A percentile compares a stretch with the other conserved stretches of the same genome.
Evolutionary conservation across 2,329 filamentous ascomycete genomes (phyloP).

Genomic region (Monascus ruber): DNA sequence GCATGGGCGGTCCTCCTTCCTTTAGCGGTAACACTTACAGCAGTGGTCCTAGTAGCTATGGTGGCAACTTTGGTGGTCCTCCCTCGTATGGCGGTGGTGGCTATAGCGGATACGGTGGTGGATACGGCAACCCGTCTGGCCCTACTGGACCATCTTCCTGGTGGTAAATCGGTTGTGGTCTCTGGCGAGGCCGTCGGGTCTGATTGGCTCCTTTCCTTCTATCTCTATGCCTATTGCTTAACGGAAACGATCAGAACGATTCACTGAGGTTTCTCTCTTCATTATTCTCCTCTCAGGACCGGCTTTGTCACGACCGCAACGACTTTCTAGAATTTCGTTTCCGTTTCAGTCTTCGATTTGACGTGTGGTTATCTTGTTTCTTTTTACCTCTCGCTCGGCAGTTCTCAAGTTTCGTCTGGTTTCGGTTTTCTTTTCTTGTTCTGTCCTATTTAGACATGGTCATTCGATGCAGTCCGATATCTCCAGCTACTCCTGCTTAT

Average conservation of each 20-base stretch:
- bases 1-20: conserved; percentile 25
- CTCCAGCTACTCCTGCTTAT: conserved; percentile 18
- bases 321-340: conserved; percentile 22
- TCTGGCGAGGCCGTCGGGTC: conserved; percentile 29
- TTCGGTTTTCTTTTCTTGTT: conserved; percentile 19
- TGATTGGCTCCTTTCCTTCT: conserved; percentile 25
- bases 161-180: conserved; percentile 38
- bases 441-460: conserved; percentile 24
- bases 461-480: conserved; percentile 29
- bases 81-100: conserved; percentile 17
- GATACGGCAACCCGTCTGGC: conserved; percentile 39
- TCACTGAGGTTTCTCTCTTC: conserved; percentile 15
- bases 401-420: conserved; percentile 12
- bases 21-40: conserved; percentile 18
- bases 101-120: conserved; percentile 18
- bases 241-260: conserved; percentile 30
- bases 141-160: conserved; percentile 40
- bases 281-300: conserved; percentile 21
- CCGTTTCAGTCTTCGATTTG: conserved; percentile 7
- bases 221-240: conserved; percentile 17
- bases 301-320: conserved; percentile 37
- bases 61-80: conserved; percentile 22
- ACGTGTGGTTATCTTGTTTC: conserved; percentile 6
- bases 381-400: conserved; percentile 12
- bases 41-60: conserved; percentile 12